These are phyloP conservation scores for Taphrina deformans DNA, from an alignment of 1,139 yeast species.

Conservation along the genomic window DNA sequence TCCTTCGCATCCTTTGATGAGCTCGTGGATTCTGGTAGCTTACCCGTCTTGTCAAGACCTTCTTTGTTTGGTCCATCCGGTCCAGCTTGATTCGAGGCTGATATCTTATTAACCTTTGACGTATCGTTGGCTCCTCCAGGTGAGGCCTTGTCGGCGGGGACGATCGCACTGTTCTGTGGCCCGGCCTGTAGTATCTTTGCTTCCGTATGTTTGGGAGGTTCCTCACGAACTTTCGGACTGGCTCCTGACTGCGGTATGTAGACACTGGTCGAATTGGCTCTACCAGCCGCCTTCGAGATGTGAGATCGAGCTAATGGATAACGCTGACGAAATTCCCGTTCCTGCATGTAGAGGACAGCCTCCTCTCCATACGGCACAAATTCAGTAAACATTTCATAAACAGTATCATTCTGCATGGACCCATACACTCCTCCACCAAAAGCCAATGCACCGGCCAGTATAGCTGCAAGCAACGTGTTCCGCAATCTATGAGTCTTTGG, in stretches of 20 bases:
- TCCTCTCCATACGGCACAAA: conserved; percentile 63
- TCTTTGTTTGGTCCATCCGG: neutral
- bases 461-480: conserved; percentile 31
- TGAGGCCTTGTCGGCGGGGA: conserved; percentile 19
- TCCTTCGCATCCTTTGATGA: neutral
- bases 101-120: neutral
- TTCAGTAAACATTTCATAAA: conserved; percentile 55
- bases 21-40: neutral
- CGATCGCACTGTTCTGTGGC: conserved; percentile 29
- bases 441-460: conserved; percentile 39
- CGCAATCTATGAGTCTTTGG: conserved; percentile 14
- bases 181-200: conserved; percentile 29
- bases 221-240: conserved; percentile 14
- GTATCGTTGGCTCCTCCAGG: conserved; percentile 20
- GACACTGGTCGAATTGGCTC: conserved; percentile 22
- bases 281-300: conserved; percentile 43
- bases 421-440: conserved; percentile 49
- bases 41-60: conserved; percentile 13
- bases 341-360: conserved; percentile 55
- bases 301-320: conserved; percentile 45
- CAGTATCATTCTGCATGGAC: conserved; percentile 46
- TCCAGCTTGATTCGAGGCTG: conserved; percentile 3
- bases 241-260: conserved; percentile 27
- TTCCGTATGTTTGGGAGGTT: conserved; percentile 9
- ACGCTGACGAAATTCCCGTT: conserved; percentile 47